These are phyloP conservation scores for Xylariaceae sp. DNA, from an alignment of 2,329 filamentous ascomycete genomes.

Conservation along the genomic window DNA sequence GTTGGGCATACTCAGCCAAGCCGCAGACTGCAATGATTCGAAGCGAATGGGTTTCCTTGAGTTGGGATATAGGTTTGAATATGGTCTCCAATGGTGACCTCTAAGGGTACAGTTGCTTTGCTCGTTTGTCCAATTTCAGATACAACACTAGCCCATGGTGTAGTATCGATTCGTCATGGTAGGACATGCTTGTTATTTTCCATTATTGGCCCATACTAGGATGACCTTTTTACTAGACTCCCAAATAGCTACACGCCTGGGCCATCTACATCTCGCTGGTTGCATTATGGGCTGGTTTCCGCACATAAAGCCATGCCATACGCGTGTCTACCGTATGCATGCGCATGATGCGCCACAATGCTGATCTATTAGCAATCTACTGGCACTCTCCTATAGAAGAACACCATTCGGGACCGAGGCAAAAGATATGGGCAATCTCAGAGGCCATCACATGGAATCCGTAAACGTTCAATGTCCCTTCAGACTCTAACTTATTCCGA, in stretches of 20 bases:
- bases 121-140: neutral
- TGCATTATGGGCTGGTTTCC: neutral
- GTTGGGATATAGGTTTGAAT: neutral
- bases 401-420: constrained; percentile 12
- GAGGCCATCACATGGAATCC: constrained; percentile 1
- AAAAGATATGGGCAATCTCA: constrained; percentile 15
- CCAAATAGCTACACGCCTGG: neutral
- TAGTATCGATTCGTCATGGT: neutral
- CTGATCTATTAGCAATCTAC: constrained; percentile 7
- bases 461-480: neutral
- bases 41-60: neutral
- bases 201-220: no score
- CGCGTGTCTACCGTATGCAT: neutral
- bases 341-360: constrained; percentile 8
- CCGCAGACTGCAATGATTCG: neutral
- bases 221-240: neutral
- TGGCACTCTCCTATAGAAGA: neutral
- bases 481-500: neutral
- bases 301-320: constrained; percentile 2
- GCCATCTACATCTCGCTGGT: neutral
- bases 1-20: neutral
- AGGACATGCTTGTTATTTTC: neutral
- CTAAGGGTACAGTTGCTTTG: neutral
- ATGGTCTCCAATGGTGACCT: neutral
- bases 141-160: neutral